Evolutionary conservation across 2,329 filamentous ascomycete genomes (phyloP).

Genomic region (Ophiocordyceps camponoti-rufipedis): DNA sequence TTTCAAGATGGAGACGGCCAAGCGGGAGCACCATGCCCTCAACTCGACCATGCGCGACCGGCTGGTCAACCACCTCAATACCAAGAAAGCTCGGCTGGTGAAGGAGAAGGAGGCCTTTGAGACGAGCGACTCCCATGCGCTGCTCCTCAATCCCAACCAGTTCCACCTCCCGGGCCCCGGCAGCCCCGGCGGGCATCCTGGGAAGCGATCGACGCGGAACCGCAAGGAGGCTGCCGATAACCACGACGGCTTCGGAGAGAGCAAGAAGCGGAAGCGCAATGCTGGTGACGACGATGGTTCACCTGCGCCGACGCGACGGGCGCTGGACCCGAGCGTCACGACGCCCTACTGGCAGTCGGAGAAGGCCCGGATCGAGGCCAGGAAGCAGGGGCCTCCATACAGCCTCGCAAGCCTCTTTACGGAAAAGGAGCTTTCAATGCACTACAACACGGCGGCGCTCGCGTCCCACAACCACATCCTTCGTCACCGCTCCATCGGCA

Average conservation of each 20-base stretch:
- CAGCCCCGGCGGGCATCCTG: constrained; percentile 43
- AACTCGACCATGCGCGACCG: constrained; percentile 44
- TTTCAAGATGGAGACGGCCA: constrained; percentile 44
- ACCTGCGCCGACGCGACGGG: constrained; percentile 36
- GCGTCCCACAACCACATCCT: constrained; percentile 44
- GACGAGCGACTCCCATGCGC: constrained; percentile 45
- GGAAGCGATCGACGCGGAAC: constrained; percentile 43
- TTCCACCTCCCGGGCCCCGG: constrained; percentile 47
- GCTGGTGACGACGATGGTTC: constrained; percentile 43
- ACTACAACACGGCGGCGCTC: constrained; percentile 43
- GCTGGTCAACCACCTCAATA: constrained; percentile 45
- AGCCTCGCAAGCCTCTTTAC: constrained; percentile 55
- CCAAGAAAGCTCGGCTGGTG: constrained; percentile 44
- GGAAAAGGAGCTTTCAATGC: constrained; percentile 49
- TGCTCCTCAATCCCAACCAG: constrained; percentile 49
- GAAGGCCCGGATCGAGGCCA: constrained; percentile 31
- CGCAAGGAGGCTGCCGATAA: constrained; percentile 41
- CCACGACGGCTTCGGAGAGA: constrained; percentile 31
- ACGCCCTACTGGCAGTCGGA: constrained; percentile 47
- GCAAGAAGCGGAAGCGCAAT: constrained; percentile 45
- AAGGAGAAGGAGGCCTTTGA: constrained; percentile 52
- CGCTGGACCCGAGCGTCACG: constrained; percentile 34
- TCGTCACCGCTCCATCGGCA: constrained; percentile 34
- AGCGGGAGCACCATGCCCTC: constrained; percentile 40
- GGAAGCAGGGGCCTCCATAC: constrained; percentile 41